Evolutionary conservation across 345 rosid genomes (phyloP), one percentile per base, ranked within the genome.

Genomic region (Arabidopsis arenosa): DNA sequence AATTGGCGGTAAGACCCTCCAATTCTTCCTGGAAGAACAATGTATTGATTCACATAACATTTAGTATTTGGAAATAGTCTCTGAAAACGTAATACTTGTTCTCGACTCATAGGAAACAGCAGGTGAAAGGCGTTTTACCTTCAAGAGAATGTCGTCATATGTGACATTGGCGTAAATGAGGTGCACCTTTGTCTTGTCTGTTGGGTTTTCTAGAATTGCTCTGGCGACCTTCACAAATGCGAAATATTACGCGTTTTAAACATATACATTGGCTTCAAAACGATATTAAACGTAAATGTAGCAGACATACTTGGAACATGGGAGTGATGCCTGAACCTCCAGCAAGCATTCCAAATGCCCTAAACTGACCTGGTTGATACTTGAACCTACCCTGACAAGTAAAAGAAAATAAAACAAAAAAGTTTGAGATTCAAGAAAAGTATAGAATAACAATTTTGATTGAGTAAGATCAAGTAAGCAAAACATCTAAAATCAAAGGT

Each of bases 251-350:
- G 18, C 0, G 6, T 23, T 32, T 21, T 12, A 40, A 49, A 57
- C 7, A 30, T 41, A 59, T 15, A 39, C 61, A 59, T 15, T 32
- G 51, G 54, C 53, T 60, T n/a, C 49, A 32, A 15, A 14, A 21
- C 0, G 0, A 49, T 7, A 30, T 21, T 4, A 43, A 7, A 60
- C 9, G 36, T 44, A 63, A 39, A 47, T 32, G 39, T 18, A 36
- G 35, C 9, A 49, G 76, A 55, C 54, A 51, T 84, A 93, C 99
- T 84, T 96, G 99, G 86, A 88, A 96, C 99, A 93, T 96, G 23
- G 98, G 99, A 77, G 99, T 93, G 78, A 96, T 96, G 79, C 99
- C 99, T 75, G 99, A 87, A 52, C 99, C 99, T 67, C 99, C 99
- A 57, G 96, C 97, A 78, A 91, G 77, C 98, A 96, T 96, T 65